Conservation (phyloP, 306 rosid genomes). For the Luffa acutangula region DNA sequence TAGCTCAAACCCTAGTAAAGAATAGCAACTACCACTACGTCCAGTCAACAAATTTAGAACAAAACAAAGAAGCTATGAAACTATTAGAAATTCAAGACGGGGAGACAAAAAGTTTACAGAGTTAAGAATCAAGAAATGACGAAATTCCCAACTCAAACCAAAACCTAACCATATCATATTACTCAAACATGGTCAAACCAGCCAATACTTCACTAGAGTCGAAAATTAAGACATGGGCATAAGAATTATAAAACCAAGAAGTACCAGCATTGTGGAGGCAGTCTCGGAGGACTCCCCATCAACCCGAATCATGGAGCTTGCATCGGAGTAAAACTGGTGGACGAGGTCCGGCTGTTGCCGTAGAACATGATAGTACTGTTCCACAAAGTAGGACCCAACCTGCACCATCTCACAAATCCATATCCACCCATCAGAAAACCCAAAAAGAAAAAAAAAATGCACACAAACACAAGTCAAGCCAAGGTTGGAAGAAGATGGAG, state of each 20-base stretch:
- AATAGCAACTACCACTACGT: not conserved
- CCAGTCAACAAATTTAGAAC: not conserved
- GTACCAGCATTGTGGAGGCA: conserved; percentile 51
- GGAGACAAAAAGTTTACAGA: not conserved
- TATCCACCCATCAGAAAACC: conserved; percentile 2
- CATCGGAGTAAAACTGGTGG: conserved; percentile 72
- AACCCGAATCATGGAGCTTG: conserved; percentile 54
- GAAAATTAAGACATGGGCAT: not conserved
- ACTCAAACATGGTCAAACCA: not conserved
- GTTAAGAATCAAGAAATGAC: not conserved
- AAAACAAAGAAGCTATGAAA: not conserved
- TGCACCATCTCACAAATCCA: conserved; percentile 11
- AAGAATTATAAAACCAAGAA: not conserved
- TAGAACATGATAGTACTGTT: conserved; percentile 73
- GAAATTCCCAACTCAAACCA: not conserved
- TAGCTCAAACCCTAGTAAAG: not conserved
- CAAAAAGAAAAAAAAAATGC: not conserved
- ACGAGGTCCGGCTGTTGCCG: conserved; percentile 64
- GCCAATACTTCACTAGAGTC: not conserved
- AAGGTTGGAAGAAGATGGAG: not conserved
- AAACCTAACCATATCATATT: not conserved
- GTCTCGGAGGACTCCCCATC: conserved; percentile 49
- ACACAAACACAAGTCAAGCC: not conserved
- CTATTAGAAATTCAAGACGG: not conserved
- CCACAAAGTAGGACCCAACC: conserved; percentile 94